Evolutionary conservation across 352 stramenopile genomes (phyloP), one percentile per base, ranked within the genome.

Genomic region (Globisporangium iwayamae): DNA sequence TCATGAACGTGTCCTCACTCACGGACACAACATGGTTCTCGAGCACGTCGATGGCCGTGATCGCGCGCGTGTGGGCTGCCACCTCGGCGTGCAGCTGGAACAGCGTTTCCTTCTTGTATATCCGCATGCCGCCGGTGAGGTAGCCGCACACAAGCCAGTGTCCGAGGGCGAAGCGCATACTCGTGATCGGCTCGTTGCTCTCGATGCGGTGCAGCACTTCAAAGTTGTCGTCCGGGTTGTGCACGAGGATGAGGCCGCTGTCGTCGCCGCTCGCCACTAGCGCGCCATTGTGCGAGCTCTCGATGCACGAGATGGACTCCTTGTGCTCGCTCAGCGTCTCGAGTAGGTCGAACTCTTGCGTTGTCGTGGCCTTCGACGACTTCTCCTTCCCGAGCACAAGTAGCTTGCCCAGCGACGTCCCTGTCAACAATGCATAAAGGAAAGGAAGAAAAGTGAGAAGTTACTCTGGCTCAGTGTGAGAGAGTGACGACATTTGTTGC

Each of bases 1-100:
- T 91, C 52, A 92, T 53, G 67, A 88, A 94, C 11, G 79, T 91
- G 64, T 95, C 79, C 60, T 93, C 83, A 9, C 83, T 78, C 41
- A 92, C 82, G 0, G 80, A 87, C 54, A 78, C 82, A 47, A 88
- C 61, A 52, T 74, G 69, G 46, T 78, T 69, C 30, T 85, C 82
- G 45, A 69, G 67, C 30, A 73, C 65, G 52, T 89, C 84, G 22
- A 93, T 54, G 10, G 78, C 84, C 1, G 81, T 91, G 68, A 92
- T 77, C 1, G 80, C 80, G 2, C 86, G 82, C 8, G 81, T 85
- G 60, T 91, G 84, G 16, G 81, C 86, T 25, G 77, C 80, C 41
- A 94, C 69, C 64, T 93, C 81, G 1, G 84, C 74, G 51, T 83
- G 70, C 43, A 92, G 30, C 45, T 67, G 71, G 69, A 87, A 86